Percentiles rank a stretch among this genome's conserved stretches.
phyloP scores from a whole-genome alignment of 257 asterid species.

The Plantago ovata region DNA sequence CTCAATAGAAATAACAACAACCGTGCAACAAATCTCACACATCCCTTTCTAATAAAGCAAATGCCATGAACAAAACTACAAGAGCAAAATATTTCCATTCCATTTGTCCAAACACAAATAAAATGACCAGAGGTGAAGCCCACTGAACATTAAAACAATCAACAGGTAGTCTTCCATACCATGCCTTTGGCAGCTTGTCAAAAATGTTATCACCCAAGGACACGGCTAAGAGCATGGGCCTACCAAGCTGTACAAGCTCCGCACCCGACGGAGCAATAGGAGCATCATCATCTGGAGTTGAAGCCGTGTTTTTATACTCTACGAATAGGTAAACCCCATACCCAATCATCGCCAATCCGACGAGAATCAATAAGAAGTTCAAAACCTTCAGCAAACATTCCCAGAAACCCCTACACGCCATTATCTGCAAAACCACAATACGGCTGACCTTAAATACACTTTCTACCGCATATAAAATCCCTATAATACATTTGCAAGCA shows the following conservation, averaged over 20 bases:
- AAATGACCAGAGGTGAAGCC: background rate
- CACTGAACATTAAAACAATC: background rate
- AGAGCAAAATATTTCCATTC: background rate
- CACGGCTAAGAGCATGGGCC: slow-evolving; percentile 83
- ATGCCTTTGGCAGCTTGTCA: slow-evolving; percentile 92
- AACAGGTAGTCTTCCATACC: slow-evolving; percentile 38
- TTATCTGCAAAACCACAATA: slow-evolving; percentile 18
- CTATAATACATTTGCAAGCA: background rate
- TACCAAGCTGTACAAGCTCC: slow-evolving; percentile 65
- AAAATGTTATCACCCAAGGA: slow-evolving; percentile 59
- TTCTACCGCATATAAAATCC: background rate
- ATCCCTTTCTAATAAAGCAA: background rate
- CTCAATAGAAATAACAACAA: background rate
- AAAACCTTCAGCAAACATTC: slow-evolving; percentile 80
- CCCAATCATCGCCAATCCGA: slow-evolving; percentile 83
- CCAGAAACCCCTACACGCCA: slow-evolving; percentile 87
- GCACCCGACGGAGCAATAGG: slow-evolving; percentile 43
- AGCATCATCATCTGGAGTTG: slow-evolving; percentile 38
- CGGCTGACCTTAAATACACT: background rate
- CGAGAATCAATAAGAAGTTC: slow-evolving; percentile 67
- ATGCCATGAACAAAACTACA: background rate
- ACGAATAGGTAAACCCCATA: slow-evolving; percentile 84
- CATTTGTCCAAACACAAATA: background rate
- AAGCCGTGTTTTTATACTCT: slow-evolving; percentile 49
- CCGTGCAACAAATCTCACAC: background rate